phyloP scores from a whole-genome alignment of 345 rosid genomes.

The Luvunga scandens region DNA sequence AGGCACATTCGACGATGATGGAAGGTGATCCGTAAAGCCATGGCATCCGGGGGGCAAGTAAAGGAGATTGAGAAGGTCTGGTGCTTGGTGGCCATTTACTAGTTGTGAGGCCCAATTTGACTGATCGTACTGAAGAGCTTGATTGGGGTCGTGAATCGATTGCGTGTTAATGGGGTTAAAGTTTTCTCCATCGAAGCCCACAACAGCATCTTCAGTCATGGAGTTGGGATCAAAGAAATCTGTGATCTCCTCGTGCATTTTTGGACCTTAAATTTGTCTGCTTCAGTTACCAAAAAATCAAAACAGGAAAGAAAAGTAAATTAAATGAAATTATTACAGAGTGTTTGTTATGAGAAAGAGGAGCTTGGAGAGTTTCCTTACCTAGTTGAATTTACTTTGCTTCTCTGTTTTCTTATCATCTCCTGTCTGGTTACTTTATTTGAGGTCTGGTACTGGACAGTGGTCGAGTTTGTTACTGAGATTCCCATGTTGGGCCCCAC shows the following conservation, averaged over 20 bases:
- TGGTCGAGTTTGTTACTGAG: constrained; percentile 17
- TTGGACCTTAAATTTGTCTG: neutral
- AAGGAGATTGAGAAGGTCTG: constrained; percentile 70
- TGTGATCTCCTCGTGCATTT: constrained; percentile 41
- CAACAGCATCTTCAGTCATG: constrained; percentile 29
- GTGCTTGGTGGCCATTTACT: constrained; percentile 21
- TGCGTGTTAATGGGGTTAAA: constrained; percentile 10
- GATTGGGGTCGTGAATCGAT: constrained; percentile 25
- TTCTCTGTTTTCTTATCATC: too few relatives aligned
- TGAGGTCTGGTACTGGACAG: neutral
- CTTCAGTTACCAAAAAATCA: neutral
- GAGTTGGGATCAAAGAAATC: constrained; percentile 45
- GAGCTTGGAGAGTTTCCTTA: too few relatives aligned
- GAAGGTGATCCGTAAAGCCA: neutral
- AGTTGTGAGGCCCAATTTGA: too few relatives aligned
- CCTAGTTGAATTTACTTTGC: too few relatives aligned
- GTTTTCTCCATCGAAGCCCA: constrained; percentile 16
- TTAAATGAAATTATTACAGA: too few relatives aligned
- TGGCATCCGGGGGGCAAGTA: constrained; percentile 29
- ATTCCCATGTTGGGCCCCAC: constrained; percentile 39
- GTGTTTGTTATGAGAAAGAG: too few relatives aligned
- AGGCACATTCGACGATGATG: neutral
- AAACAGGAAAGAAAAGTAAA: neutral
- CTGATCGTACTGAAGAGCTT: too few relatives aligned
- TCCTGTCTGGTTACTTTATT: too few relatives aligned